phyloP scores from a whole-genome alignment of 352 stramenopile genomes.

The Chrysophaeum taylorii region DNA sequence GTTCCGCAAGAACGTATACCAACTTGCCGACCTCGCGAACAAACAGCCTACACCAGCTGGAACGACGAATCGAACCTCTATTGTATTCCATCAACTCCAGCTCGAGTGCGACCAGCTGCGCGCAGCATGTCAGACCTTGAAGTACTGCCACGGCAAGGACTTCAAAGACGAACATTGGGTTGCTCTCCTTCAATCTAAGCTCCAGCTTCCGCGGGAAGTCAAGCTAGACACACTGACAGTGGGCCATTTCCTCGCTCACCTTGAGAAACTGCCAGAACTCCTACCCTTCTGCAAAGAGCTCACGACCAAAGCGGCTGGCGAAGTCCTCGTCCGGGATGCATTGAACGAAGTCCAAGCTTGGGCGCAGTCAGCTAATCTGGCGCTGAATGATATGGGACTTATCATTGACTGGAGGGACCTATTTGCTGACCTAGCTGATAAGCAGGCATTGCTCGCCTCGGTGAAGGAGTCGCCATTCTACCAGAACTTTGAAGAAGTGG shows the following conservation, averaged over 20 bases:
- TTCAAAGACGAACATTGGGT: conserved; percentile 94
- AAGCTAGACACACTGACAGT: conserved; percentile 74
- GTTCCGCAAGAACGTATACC: conserved; percentile 81
- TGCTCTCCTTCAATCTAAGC: conserved; percentile 73
- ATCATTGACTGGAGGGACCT: conserved; percentile 92
- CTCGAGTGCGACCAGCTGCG: conserved; percentile 64
- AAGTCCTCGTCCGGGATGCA: conserved; percentile 86
- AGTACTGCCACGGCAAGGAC: conserved; percentile 79
- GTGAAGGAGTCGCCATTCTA: conserved; percentile 91
- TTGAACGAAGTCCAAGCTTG: conserved; percentile 72
- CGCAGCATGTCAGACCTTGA: conserved; percentile 73
- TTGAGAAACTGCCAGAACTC: conserved; percentile 60
- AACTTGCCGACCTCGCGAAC: conserved; percentile 72
- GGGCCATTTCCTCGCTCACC: conserved; percentile 71
- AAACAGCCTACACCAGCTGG: too few relatives aligned
- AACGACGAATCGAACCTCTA: too few relatives aligned
- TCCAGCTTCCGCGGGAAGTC: conserved; percentile 66
- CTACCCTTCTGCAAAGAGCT: conserved; percentile 84
- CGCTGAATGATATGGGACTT: conserved; percentile 68
- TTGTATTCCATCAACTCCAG: conserved; percentile 55
- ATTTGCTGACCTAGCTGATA: conserved; percentile 81
- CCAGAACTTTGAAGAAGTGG: conserved; percentile 74
- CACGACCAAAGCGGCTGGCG: conserved; percentile 65
- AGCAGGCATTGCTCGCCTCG: conserved; percentile 80
- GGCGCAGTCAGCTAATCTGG: conserved; percentile 75